These are phyloP conservation scores for Gregarina niphandrodes DNA, from an alignment of 169 alveolate species.

Conservation along the genomic window DNA sequence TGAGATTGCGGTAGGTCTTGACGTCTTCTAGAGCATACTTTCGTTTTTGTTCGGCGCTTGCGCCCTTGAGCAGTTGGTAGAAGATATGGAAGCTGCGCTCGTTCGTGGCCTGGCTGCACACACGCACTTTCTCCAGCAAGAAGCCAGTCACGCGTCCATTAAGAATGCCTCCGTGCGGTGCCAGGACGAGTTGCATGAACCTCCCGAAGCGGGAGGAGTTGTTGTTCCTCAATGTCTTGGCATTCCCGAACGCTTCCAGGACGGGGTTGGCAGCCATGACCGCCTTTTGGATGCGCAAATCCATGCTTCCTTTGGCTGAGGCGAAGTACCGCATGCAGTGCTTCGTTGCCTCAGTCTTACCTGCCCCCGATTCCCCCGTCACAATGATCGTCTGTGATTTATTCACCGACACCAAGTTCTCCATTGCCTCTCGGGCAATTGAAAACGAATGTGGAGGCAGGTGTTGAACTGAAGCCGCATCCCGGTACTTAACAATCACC, in stretches of 20 bases:
- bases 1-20: conserved; percentile 38
- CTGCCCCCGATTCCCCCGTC: conserved; percentile 89
- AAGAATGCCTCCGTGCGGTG: conserved; percentile 51
- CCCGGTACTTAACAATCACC: conserved; percentile 37
- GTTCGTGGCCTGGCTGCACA: conserved; percentile 47
- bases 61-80: conserved; percentile 71
- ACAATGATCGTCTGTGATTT: conserved; percentile 11
- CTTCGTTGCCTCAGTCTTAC: conserved; percentile 90
- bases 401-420: conserved; percentile 9
- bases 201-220: conserved; percentile 91
- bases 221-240: conserved; percentile 87
- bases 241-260: conserved; percentile 77
- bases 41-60: conserved; percentile 36
- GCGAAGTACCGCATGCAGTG: conserved; percentile 25
- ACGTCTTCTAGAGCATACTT: conserved; percentile 36
- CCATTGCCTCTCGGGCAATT: conserved; percentile 33
- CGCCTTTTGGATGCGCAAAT: conserved; percentile 19
- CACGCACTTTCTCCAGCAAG: conserved; percentile 84
- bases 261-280: conserved; percentile 50
- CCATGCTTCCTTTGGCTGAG: conserved; percentile 2
- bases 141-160: conserved; percentile 69
- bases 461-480: conserved; percentile 31
- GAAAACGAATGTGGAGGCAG: conserved; percentile 56
- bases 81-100: conserved; percentile 87
- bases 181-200: conserved; percentile 66